These are phyloP conservation scores for Nakaseomyces uthaithaninus DNA, from an alignment of 1,139 yeast species.

Conservation along the genomic window DNA sequence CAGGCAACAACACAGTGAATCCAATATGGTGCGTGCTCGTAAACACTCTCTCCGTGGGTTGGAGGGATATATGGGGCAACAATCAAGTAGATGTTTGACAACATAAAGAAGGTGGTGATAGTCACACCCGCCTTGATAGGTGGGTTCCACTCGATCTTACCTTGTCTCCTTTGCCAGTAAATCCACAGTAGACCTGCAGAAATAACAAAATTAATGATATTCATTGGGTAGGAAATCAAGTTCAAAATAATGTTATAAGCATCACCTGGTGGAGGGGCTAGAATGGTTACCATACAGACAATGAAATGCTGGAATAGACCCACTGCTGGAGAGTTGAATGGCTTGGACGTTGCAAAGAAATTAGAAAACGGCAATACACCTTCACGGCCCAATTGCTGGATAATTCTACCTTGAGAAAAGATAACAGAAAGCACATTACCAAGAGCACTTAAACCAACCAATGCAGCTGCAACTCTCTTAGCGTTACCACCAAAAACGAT, in stretches of 20 bases:
- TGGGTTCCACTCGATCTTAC: conserved; percentile 59
- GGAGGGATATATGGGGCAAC: conserved; percentile 83
- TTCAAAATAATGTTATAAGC: conserved; percentile 70
- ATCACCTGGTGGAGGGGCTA: conserved; percentile 68
- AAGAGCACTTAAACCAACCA: conserved; percentile 65
- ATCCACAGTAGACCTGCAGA: conserved; percentile 66
- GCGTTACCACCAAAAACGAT: conserved; percentile 63
- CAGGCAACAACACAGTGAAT: conserved; percentile 77
- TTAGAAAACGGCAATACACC: conserved; percentile 62
- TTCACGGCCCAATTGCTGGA: conserved; percentile 67
- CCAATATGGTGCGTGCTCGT: conserved; percentile 63
- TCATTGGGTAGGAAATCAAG: conserved; percentile 67
- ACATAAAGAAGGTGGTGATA: conserved; percentile 54
- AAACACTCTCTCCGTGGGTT: conserved; percentile 53
- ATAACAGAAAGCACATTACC: conserved; percentile 76
- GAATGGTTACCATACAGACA: conserved; percentile 45
- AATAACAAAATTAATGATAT: conserved; percentile 61
- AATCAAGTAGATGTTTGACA: conserved; percentile 62
- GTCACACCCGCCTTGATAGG: conserved; percentile 63
- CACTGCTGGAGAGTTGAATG: conserved; percentile 42
- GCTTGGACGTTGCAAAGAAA: conserved; percentile 46
- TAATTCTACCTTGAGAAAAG: conserved; percentile 69
- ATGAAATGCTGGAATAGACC: conserved; percentile 49
- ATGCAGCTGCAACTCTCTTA: conserved; percentile 59
- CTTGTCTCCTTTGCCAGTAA: conserved; percentile 48